Percentiles rank a stretch among this genome's conserved stretches.
phyloP scores from a whole-genome alignment of 192 early-diverging fungal species.

The Gorgonomyces haynaldii region DNA sequence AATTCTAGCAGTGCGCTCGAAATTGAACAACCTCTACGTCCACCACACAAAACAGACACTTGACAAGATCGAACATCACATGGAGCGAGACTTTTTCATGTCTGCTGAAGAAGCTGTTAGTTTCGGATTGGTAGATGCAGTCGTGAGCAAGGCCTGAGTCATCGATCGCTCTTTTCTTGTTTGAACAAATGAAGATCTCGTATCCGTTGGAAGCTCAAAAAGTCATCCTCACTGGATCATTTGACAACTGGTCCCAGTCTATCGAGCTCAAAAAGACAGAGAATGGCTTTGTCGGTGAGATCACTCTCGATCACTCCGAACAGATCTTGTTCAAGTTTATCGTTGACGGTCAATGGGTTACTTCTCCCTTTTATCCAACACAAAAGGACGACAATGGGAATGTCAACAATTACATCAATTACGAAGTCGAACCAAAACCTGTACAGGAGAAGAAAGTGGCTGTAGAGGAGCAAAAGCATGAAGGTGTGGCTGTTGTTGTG shows the following conservation, averaged over 20 bases:
- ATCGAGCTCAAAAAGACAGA: not conserved
- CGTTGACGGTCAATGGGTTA: conserved; percentile 5
- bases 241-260: conserved; percentile 14
- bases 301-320: not conserved
- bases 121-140: conserved; percentile 84
- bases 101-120: conserved; percentile 73
- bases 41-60: conserved; percentile 75
- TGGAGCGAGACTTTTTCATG: conserved; percentile 96
- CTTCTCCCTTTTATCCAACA: not conserved
- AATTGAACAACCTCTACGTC: conserved; percentile 76
- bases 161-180: too few relatives aligned
- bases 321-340: conserved; percentile 4
- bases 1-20: conserved; percentile 74
- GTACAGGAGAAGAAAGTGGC: too few relatives aligned
- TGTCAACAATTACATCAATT: not conserved
- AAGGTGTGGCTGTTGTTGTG: too few relatives aligned
- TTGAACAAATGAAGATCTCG: too few relatives aligned
- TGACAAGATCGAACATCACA: conserved; percentile 69
- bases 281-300: not conserved
- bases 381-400: conserved; percentile 3
- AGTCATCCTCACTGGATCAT: conserved; percentile 16
- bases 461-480: too few relatives aligned
- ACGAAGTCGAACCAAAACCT: too few relatives aligned
- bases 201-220: too few relatives aligned
- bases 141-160: too few relatives aligned